A percentile compares a stretch with the other conserved stretches of the same genome.
phyloP scores from a whole-genome alignment of 371 early-diverging fungal genomes.

The Mucor indicus region DNA sequence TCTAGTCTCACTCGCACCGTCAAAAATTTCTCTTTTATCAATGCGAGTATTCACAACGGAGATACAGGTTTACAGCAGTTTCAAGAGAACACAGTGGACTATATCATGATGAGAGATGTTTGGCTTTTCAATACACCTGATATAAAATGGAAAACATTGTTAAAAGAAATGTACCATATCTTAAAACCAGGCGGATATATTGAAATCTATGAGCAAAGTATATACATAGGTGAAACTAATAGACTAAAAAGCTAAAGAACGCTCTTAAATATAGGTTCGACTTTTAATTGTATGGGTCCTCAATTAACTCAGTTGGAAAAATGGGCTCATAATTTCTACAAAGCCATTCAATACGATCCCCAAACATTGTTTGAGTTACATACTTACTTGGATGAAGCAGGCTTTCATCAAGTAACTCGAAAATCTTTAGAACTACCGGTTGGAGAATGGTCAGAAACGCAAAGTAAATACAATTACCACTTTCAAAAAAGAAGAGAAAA shows the following conservation, averaged over 20 bases:
- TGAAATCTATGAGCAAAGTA: slow-evolving; percentile 20
- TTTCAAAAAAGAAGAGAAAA: background rate
- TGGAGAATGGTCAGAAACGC: slow-evolving; percentile 22
- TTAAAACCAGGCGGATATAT: slow-evolving; percentile 28
- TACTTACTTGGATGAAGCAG: slow-evolving; percentile 4
- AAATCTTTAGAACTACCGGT: slow-evolving; percentile 11
- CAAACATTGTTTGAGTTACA: slow-evolving; percentile 3
- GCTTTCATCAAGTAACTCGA: slow-evolving; percentile 4
- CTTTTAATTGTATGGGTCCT: slow-evolving; percentile 9
- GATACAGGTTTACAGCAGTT: slow-evolving; percentile 25
- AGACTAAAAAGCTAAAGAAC: background rate
- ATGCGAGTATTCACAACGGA: slow-evolving; percentile 15
- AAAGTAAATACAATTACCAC: slow-evolving; percentile 7
- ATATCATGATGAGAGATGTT: slow-evolving; percentile 30
- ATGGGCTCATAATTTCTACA: slow-evolving; percentile 6
- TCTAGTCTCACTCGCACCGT: slow-evolving; percentile 5
- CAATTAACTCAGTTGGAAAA: slow-evolving; percentile 2
- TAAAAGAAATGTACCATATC: slow-evolving; percentile 28
- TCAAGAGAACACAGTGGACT: slow-evolving; percentile 23
- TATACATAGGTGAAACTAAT: background rate
- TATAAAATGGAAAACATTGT: slow-evolving; percentile 21
- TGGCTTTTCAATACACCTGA: slow-evolving; percentile 26
- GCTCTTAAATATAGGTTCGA: background rate
- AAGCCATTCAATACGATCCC: slow-evolving; percentile 9
- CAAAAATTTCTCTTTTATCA: slow-evolving; percentile 22